Evolutionary conservation across 176 grass and related monocot species (phyloP).

Genomic region (Neostapfia colusana): DNA sequence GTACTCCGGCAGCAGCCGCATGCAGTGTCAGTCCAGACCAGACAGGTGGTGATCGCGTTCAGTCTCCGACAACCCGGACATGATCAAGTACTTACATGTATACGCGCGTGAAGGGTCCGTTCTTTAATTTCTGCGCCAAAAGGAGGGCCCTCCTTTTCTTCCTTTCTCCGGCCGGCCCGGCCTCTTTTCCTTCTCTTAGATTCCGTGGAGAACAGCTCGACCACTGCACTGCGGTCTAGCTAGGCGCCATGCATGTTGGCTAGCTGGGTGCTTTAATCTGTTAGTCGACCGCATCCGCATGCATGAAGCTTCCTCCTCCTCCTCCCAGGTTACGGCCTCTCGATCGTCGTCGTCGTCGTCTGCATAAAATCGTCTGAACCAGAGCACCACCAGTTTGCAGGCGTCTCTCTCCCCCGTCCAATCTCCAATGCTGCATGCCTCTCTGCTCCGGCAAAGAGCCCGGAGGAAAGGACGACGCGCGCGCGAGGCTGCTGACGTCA

Average conservation of each 20-base stretch:
- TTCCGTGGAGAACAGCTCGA: conserved; percentile 46
- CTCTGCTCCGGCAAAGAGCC: too few species aligned
- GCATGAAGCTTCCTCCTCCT: conserved; percentile 13
- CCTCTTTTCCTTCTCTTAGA: background rate
- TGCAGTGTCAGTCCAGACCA: background rate
- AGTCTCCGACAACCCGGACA: conserved; percentile 3
- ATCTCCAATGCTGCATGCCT: too few species aligned
- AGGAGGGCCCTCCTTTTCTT: background rate
- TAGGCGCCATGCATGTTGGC: too few species aligned
- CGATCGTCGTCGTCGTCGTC: background rate
- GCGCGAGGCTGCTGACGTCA: too few species aligned
- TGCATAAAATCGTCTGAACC: background rate
- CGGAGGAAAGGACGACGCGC: too few species aligned
- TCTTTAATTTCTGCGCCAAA: background rate
- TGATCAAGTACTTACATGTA: background rate
- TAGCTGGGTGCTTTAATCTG: too few species aligned
- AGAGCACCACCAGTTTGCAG: background rate
- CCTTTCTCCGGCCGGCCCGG: too few species aligned
- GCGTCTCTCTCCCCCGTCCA: too few species aligned
- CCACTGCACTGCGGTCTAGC: background rate
- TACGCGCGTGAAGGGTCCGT: background rate
- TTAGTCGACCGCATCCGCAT: too few species aligned
- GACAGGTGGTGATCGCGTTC: background rate
- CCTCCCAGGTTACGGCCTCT: background rate
- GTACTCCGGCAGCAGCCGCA: background rate